Evolutionary conservation across 345 rosid genomes (phyloP), one percentile per base, ranked within the genome.

Genomic region (Linum lewisii): DNA sequence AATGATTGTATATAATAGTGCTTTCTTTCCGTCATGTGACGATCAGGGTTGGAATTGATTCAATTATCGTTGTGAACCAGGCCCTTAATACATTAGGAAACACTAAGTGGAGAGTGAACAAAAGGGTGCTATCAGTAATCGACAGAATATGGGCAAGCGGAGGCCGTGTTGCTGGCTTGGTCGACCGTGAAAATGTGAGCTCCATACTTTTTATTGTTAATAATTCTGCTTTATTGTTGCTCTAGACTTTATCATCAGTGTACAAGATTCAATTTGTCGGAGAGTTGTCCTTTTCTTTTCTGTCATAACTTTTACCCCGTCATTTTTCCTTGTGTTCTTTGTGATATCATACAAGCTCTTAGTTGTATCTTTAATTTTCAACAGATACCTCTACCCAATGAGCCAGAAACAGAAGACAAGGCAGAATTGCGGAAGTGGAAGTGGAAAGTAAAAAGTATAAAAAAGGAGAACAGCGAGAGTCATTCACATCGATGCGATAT

Each of bases 131-230:
- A 72, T 74, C 84, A 63, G 85, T 90, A 66, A 70, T 90, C 37
- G 99, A 94, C 59, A 81, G 95, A 84, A 75, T 94, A 47, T 94
- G 99, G 99, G 87, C 95, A 63, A 80, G 63, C 67, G 99, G 99
- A 68, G 99, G 95, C 66, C 42, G 63, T 60, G 67, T 85, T 57
- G 92, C 83, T 66, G 95, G 82, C 70, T 77, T 94, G 72, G 87
- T 94, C 73, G 86, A 87, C 66, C 80, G 84, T 69, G 95, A 87
- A 72, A 96, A 94, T 77, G 99, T 94, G 75, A 50, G 92, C 74
- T 65, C 20, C 20, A 63, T 56, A 53, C n/a, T 58, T 51, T 60
- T 44, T 26, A 25, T 45, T 51, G 29, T 26, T 60, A 52, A 29
- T 47, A 62, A 50, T 60, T 51, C 13, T 51, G 50, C 16, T 42